Base-by-base conservation (phyloP, 176 grass and related monocot species). In the Ananas comosus region DNA sequence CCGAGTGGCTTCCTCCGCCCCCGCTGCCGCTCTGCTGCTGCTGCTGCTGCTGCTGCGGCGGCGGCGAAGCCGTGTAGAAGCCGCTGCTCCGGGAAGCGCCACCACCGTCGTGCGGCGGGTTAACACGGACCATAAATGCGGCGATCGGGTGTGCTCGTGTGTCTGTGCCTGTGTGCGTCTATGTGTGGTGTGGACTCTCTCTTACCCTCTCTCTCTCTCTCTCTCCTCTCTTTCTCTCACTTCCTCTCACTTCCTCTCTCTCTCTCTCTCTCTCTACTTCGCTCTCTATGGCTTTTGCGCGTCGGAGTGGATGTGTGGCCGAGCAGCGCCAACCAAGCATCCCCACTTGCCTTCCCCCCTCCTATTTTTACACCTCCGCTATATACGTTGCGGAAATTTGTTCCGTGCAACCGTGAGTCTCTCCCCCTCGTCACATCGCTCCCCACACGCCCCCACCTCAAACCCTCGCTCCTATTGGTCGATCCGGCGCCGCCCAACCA, bases 1-100 rank as follows among this genome's bases (percentile, higher is more conserved):
- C 64, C 27, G 17, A 29, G 10, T 16, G 64, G 47, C 13, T 42
- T 9, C 64, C 13, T 9, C 56, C 21, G 16, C 56, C 21, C n/a
- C 13, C 27, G 13, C 64, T 16, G 21, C 56, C 21, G 16, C 56
- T 22, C 56, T 61, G 56, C 56, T 66, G 29, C 22, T 23, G 22
- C 64, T 65, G 64, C 21, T 65, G 63, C 24, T 65, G 64, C 21
- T 66, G 25, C 28, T 66, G 64, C 25, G 13, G 64, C 16, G 64
- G 64, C 25, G 13, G 64, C 16, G 64, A 49, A 16, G 6, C 27
- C 23, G 29, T 47, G 27, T n/a, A 66, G 1, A 66, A 66, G 13
- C 64, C 29, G 1, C 64, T 13, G 23, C 28, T 33, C 13, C 10
- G 6, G n/a, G 17, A 18, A 18, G 17, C 56, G 6, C 56, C 10